Evolutionary conservation across 2,329 filamentous ascomycete genomes (phyloP), one percentile per base, ranked within the genome.

Genomic region (Magnaporthiopsis rhizophila): DNA sequence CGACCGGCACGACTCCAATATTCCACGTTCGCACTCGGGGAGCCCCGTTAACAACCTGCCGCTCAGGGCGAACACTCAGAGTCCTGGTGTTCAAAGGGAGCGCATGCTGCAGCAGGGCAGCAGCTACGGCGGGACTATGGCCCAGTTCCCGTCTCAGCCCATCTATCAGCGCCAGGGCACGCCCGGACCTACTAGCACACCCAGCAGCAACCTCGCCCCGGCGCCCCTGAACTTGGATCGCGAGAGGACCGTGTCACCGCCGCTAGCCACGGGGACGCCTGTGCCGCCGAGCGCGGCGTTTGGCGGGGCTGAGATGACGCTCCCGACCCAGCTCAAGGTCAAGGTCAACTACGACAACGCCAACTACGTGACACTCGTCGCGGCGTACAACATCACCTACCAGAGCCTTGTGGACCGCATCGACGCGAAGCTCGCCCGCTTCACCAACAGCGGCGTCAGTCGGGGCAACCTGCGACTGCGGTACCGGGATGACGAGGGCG

Each of bases 341-440:
- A 96, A 96, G 74, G 92, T 99, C 65, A 94, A 94, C 72, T 96
- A 91, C 73, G 91, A 95, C 65, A 79, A 77, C 59, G 89, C 90
- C 60, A 95, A 93, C 72, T 96, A 96, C 69, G 89, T 97, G 65
- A 97, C 94, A 0, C 83, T 99, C n/a, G 94, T 99, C 13, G 96
- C 97, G 58, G 90, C 92, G 38, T 96, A 92, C 76, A 97, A 96
- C 74, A 98, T 98, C 71, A 89, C 91, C 57, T 98, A 96, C 76
- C 91, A 95, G 69, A 95, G 91, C 30, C 82, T 99, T 64, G 92
- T 95, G 68, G 95, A 98, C 73, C 90, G 95, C 13, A 97, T 99
- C 70, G 95, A 99, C 72, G 92, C 92, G 34, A 99, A 99, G 75
- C 85, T 99, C 65, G 90, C 90, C 66, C 87, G 91, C 64, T 93